Conservation (phyloP, 306 rosid genomes). For the Adenanthera pavonina region DNA sequence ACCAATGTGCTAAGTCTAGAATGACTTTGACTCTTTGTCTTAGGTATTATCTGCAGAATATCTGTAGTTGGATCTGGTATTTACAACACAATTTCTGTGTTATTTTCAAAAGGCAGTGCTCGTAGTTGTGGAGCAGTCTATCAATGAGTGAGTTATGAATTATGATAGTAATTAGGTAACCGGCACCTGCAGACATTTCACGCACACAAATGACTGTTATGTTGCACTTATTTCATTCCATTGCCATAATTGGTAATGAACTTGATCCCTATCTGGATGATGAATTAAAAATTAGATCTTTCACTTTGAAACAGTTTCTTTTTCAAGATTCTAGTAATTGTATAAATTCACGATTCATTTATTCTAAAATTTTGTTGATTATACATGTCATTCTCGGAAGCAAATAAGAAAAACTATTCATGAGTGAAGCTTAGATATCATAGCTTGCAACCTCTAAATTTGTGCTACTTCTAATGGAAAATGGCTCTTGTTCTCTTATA, state of each 20-base stretch:
- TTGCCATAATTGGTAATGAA: background rate
- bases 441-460: background rate
- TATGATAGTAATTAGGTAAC: constrained; percentile 13
- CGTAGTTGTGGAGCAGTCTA: background rate
- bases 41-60: background rate
- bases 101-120: constrained; percentile 8
- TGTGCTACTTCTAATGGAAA: background rate
- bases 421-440: background rate
- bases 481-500: background rate
- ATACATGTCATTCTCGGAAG: background rate
- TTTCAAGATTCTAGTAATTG: constrained; percentile 18
- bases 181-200: background rate
- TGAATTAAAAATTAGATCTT: background rate
- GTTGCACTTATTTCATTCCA: background rate
- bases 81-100: constrained; percentile 11
- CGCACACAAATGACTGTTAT: background rate
- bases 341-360: constrained; percentile 19
- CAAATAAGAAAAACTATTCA: background rate
- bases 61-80: constrained; percentile 7
- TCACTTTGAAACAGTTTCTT: background rate
- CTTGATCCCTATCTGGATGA: background rate
- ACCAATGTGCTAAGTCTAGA: constrained; percentile 1
- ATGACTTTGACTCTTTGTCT: background rate
- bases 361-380: background rate
- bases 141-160: background rate